Percentiles rank a stretch among this genome's conserved stretches.
These are phyloP conservation scores for Apocynum venetum DNA, from an alignment of 257 asterid species.

Conservation along the genomic window DNA sequence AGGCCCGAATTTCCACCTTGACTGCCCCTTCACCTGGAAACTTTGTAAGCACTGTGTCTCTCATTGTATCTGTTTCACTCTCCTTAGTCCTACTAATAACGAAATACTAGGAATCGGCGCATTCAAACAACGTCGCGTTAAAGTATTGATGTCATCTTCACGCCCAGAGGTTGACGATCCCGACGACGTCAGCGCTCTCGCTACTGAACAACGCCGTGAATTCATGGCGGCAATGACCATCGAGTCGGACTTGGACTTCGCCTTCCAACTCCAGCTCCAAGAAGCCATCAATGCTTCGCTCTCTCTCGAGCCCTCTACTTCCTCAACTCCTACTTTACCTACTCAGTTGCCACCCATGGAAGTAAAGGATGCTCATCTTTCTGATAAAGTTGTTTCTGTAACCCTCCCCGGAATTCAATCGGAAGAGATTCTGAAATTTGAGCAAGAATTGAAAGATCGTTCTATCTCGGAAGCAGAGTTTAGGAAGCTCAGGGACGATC, in stretches of 20 bases:
- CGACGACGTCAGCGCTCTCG: conserved; percentile 37
- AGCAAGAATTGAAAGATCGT: conserved; percentile 44
- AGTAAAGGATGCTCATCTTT: background rate
- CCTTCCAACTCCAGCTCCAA: conserved; percentile 64
- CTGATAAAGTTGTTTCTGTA: conserved; percentile 9
- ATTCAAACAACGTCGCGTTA: too few species aligned
- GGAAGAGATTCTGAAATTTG: conserved; percentile 42
- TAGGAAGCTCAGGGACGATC: conserved; percentile 38
- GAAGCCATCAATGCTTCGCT: conserved; percentile 65
- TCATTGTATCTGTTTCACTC: too few species aligned
- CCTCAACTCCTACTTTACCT: conserved; percentile 22
- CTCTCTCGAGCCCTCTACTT: conserved; percentile 24
- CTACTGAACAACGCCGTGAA: conserved; percentile 54
- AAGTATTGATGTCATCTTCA: background rate
- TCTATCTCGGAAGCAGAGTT: conserved; percentile 43
- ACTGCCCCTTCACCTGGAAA: too few species aligned
- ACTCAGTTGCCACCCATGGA: conserved; percentile 15
- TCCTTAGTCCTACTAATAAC: too few species aligned
- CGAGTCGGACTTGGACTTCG: conserved; percentile 62
- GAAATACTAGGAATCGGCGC: too few species aligned
- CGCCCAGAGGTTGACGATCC: background rate
- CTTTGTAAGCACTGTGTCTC: too few species aligned
- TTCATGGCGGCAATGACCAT: conserved; percentile 45
- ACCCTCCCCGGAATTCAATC: conserved; percentile 28
- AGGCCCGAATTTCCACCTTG: too few species aligned